phyloP scores from a whole-genome alignment of 495 filamentous ascomycete species.

The Penicillium parvum region DNA sequence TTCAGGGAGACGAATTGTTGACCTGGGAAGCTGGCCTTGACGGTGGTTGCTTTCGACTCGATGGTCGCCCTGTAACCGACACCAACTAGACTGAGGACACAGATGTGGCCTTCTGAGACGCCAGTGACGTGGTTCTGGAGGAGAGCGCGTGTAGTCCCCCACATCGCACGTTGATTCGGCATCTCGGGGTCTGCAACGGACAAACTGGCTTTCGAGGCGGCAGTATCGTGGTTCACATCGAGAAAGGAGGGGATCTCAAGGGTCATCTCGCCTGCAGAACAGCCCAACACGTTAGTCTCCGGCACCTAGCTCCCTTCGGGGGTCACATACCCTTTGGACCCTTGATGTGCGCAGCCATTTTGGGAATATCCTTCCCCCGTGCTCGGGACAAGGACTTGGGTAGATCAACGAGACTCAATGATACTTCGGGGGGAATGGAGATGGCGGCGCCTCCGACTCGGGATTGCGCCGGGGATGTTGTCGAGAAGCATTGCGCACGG shows the following conservation, averaged over 20 bases:
- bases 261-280: conserved; percentile 59
- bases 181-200: conserved; percentile 57
- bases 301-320: not conserved
- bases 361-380: conserved; percentile 49
- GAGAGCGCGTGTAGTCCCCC: conserved; percentile 89
- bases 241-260: conserved; percentile 71
- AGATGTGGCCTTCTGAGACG: conserved; percentile 93
- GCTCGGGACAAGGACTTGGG: conserved; percentile 48
- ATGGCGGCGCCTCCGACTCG: conserved; percentile 81
- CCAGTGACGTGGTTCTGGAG: conserved; percentile 86
- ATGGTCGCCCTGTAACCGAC: conserved; percentile 91
- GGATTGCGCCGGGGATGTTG: conserved; percentile 59
- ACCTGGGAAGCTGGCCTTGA: conserved; percentile 62
- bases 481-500: conserved; percentile 64
- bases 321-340: conserved; percentile 64
- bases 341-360: conserved; percentile 58
- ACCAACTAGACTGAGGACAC: conserved; percentile 88
- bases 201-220: conserved; percentile 56
- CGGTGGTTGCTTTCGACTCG: conserved; percentile 67
- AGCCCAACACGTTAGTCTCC: conserved; percentile 1
- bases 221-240: conserved; percentile 59
- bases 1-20: conserved; percentile 88
- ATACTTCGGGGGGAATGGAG: conserved; percentile 78
- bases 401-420: conserved; percentile 59
- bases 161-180: conserved; percentile 88